Evolutionary conservation across 805 yeast species (phyloP), one percentile per base, ranked within the genome.

Genomic region (Clavispora asparagi): DNA sequence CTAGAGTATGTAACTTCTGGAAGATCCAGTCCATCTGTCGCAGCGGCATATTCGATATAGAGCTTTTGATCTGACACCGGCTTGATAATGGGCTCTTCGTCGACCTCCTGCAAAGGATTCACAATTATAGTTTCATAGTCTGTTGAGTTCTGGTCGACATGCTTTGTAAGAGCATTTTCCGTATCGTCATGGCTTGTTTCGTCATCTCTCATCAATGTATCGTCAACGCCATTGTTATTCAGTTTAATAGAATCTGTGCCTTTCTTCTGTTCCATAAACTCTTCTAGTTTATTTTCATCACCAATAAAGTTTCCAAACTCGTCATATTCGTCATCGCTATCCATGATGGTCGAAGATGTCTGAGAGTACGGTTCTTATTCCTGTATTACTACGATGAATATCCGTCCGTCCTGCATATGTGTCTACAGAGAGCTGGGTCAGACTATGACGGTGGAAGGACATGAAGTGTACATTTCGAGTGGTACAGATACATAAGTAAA

Each of bases 221-320:
- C 37, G 8, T 33, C 37, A 9, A 6, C 12, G 6, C 6, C 37
- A 33, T 41, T 42, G 7, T 65, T 64, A 39, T 61, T 54, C 23
- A 12, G 45, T 40, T 29, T 48, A 14, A 14, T 1, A n/a, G 35
- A 2, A n/a, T n/a, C 13, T 33, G 37, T 3, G 3, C 8, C 3
- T 23, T 17, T 17, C 23, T 33, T 10, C 25, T 33, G 9, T 32
- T 6, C 19, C 17, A 8, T 13, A 2, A 10, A 14, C 11, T 33
- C 37, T 4, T 33, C 13, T 33, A 33, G 13, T 14, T 33, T 33
- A 13, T 33, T 72, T 78, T 28, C 73, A 39, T 70, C 82, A 12
- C 83, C 85, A 17, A 85, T 71, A 32, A 75, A 71, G 59, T 85
- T 85, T 39, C 92, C 92, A 61, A 85, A 85, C 63, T 89, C 96